Evolutionary conservation across 176 grass and related monocot species (phyloP).

Genomic region (Olyra latifolia): DNA sequence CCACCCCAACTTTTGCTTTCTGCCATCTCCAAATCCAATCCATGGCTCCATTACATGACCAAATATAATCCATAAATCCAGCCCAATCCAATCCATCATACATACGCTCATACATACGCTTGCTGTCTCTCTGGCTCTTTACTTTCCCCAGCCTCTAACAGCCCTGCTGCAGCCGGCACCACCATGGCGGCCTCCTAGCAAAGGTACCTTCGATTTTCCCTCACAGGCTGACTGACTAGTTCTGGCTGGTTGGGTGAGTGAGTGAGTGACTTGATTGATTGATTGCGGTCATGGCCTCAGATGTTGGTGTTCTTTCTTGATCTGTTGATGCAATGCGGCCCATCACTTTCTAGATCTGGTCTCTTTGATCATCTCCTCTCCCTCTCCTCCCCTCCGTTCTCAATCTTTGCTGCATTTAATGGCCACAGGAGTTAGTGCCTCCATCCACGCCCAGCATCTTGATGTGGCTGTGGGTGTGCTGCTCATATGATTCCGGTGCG

Average conservation of each 20-base stretch:
- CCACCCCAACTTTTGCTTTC: conserved; percentile 20
- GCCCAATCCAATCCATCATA: background rate
- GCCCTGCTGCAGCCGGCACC: background rate
- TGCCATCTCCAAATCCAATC: conserved; percentile 23
- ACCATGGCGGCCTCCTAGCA: conserved; percentile 19
- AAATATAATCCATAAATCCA: background rate
- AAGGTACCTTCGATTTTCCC: conserved; percentile 24
- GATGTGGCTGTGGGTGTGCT: conserved; percentile 1
- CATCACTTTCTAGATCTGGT: conserved; percentile 29
- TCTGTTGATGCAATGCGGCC: conserved; percentile 38
- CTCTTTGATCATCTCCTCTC: background rate
- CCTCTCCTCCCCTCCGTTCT: background rate
- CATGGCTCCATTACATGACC: conserved; percentile 9
- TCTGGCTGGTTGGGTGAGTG: background rate
- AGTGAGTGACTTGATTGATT: background rate
- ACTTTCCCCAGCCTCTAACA: background rate
- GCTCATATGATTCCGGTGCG: conserved; percentile 29
- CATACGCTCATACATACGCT: background rate
- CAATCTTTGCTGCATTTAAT: conserved; percentile 18
- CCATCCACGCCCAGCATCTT: background rate
- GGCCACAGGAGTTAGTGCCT: conserved; percentile 6
- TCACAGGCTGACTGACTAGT: background rate
- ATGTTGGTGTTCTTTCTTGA: conserved; percentile 15
- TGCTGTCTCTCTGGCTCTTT: background rate
- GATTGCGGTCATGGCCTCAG: background rate